Conservation (phyloP, 164 flowering plant species). For the Santalum album region DNA sequence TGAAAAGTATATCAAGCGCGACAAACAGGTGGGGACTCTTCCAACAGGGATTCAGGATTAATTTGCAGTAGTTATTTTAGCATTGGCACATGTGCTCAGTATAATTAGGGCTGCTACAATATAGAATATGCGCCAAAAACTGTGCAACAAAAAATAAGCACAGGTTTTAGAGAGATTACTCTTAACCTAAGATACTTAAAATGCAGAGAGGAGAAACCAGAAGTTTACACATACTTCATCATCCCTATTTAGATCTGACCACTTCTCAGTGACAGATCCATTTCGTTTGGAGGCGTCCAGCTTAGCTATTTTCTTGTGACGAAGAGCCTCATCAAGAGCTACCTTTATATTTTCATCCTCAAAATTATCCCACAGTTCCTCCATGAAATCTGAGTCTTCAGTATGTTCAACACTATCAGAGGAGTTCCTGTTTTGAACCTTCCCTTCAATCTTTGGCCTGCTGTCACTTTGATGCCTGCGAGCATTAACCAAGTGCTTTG, state of each 20-base stretch:
- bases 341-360: slow-evolving; percentile 36
- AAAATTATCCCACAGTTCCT: slow-evolving; percentile 73
- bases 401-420: slow-evolving; percentile 8
- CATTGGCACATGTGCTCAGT: too few relatives aligned
- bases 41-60: too few relatives aligned
- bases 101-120: too few relatives aligned
- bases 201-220: neutral
- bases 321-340: slow-evolving; percentile 63
- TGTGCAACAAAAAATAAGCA: too few relatives aligned
- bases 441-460: slow-evolving; percentile 10
- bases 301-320: slow-evolving; percentile 38
- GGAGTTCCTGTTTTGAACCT: slow-evolving; percentile 6
- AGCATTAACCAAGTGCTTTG: slow-evolving; percentile 33
- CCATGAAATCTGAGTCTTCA: slow-evolving; percentile 16
- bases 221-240: slow-evolving; percentile 16
- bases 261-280: slow-evolving; percentile 19
- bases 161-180: too few relatives aligned
- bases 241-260: slow-evolving; percentile 21
- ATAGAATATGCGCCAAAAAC: too few relatives aligned
- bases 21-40: too few relatives aligned
- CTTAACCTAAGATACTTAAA: too few relatives aligned
- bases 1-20: too few relatives aligned
- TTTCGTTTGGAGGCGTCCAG: slow-evolving; percentile 26
- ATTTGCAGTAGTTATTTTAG: too few relatives aligned
- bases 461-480: slow-evolving; percentile 17